phyloP scores from a whole-genome alignment of 2,329 filamentous ascomycete species.

The Emmonsiellopsis sp. region DNA sequence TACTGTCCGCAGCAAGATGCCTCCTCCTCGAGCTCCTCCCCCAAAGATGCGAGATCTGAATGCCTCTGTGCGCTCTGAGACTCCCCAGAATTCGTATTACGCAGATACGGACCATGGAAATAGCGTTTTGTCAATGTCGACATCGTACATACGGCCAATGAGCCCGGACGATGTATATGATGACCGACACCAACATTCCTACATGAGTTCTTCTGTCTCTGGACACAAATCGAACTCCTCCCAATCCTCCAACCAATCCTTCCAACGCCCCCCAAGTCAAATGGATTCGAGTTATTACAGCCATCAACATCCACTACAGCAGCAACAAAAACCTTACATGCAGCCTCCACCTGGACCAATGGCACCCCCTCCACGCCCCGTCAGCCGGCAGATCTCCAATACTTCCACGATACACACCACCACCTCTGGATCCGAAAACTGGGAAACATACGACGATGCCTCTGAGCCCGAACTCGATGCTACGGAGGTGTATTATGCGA shows the following conservation, averaged over 20 bases:
- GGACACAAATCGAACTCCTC: constrained; percentile 36
- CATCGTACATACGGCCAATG: constrained; percentile 47
- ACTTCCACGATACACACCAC: constrained; percentile 56
- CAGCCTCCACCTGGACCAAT: constrained; percentile 13
- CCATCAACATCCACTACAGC: constrained; percentile 14
- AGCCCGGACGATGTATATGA: constrained; percentile 80
- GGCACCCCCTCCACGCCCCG: constrained; percentile 27
- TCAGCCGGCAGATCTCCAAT: constrained; percentile 60
- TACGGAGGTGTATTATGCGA: constrained; percentile 71
- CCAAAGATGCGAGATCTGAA: constrained; percentile 88
- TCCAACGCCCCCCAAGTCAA: constrained; percentile 16
- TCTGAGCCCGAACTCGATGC: constrained; percentile 67
- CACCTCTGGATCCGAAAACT: constrained; percentile 83
- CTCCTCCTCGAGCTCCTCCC: constrained; percentile 59
- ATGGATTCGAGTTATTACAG: constrained; percentile 20
- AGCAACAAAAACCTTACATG: constrained; percentile 25
- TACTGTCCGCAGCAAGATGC: constrained; percentile 40
- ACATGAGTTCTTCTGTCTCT: constrained; percentile 36
- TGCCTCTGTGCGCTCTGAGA: constrained; percentile 40
- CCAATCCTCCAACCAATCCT: constrained; percentile 32
- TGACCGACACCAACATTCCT: constrained; percentile 46
- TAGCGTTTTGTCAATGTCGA: constrained; percentile 31
- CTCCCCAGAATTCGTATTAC: constrained; percentile 16
- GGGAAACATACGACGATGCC: constrained; percentile 90
- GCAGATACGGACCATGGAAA: constrained; percentile 41